A percentile compares a stretch with the other conserved stretches of the same genome.
These are phyloP conservation scores for Colletotrichum acutatum DNA, from an alignment of 2,329 filamentous ascomycete genomes.

Conservation along the genomic window DNA sequence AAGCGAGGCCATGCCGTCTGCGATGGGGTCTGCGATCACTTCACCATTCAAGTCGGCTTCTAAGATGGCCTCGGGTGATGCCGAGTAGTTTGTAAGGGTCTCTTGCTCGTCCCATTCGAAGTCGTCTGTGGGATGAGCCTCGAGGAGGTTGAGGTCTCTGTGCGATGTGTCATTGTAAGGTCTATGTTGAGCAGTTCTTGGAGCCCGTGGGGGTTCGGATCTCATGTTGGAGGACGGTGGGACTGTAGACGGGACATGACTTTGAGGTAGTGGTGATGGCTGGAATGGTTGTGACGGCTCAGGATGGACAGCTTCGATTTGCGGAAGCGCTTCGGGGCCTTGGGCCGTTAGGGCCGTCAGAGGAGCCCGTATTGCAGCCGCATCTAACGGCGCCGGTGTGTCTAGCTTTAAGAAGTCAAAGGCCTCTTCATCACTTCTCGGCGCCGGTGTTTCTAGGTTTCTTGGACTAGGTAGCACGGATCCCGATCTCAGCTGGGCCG, in stretches of 20 bases:
- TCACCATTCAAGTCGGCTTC: slow-evolving; percentile 39
- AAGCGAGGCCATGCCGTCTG: slow-evolving; percentile 52
- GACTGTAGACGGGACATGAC: not conserved
- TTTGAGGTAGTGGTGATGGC: not conserved
- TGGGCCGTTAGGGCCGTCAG: not conserved
- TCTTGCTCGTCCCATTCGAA: slow-evolving; percentile 52
- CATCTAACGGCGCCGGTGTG: not conserved
- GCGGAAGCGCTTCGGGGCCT: not conserved
- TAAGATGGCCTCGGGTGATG: slow-evolving; percentile 39
- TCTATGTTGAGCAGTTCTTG: not conserved
- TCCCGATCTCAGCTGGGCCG: slow-evolving; percentile 39
- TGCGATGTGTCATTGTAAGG: slow-evolving; percentile 10
- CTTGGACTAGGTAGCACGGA: not conserved
- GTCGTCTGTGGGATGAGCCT: slow-evolving; percentile 47
- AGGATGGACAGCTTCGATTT: not conserved
- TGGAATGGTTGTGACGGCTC: not conserved
- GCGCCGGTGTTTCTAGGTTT: not conserved
- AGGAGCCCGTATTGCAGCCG: not conserved
- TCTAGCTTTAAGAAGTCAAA: slow-evolving; percentile 24
- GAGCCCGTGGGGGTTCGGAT: not conserved
- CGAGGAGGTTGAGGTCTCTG: slow-evolving; percentile 39
- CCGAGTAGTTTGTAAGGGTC: slow-evolving; percentile 39
- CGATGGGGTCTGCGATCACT: slow-evolving; percentile 37
- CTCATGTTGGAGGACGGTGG: not conserved
- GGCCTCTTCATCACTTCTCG: not conserved